Evolutionary conservation across 2,329 filamentous ascomycete species (phyloP).

Genomic region (Fusarium dlaminii): DNA sequence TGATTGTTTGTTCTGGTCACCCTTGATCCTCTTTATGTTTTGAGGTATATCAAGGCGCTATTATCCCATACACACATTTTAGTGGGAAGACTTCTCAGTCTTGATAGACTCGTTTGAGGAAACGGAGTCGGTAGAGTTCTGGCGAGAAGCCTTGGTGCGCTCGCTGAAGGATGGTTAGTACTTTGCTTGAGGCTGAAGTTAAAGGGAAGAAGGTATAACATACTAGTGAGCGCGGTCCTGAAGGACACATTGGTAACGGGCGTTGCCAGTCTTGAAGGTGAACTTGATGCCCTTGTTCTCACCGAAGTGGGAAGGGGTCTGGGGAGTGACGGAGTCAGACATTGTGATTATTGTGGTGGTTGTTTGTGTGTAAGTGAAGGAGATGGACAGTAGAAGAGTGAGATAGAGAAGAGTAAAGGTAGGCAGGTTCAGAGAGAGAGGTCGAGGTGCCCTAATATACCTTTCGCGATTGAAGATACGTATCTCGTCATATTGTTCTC

Average conservation of each 20-base stretch:
- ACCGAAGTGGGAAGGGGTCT: slow-evolving; percentile 43
- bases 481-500: slow-evolving; percentile 29
- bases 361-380: slow-evolving; percentile 17
- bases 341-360: slow-evolving; percentile 23
- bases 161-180: slow-evolving; percentile 47
- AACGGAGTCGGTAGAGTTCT: slow-evolving; percentile 50
- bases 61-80: slow-evolving; percentile 11
- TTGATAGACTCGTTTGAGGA: slow-evolving; percentile 44
- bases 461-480: slow-evolving; percentile 36
- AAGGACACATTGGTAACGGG: slow-evolving; percentile 52
- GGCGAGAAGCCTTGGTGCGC: slow-evolving; percentile 51
- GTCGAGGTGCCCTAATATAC: slow-evolving; percentile 39
- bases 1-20: background rate
- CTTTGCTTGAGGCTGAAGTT: background rate
- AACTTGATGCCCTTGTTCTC: slow-evolving; percentile 57
- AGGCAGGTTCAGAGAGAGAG: background rate
- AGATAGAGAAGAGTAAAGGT: background rate
- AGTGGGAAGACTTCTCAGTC: slow-evolving; percentile 39
- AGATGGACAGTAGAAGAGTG: background rate
- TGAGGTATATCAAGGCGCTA: slow-evolving; percentile 2
- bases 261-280: slow-evolving; percentile 55
- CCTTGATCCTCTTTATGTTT: background rate
- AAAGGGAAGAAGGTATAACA: slow-evolving; percentile 26
- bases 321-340: slow-evolving; percentile 30
- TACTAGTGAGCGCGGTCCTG: slow-evolving; percentile 58